Percentiles rank a stretch among this genome's conserved stretches.
Conservation (phyloP, 306 rosid species). For the Lathyrus oleraceus region DNA sequence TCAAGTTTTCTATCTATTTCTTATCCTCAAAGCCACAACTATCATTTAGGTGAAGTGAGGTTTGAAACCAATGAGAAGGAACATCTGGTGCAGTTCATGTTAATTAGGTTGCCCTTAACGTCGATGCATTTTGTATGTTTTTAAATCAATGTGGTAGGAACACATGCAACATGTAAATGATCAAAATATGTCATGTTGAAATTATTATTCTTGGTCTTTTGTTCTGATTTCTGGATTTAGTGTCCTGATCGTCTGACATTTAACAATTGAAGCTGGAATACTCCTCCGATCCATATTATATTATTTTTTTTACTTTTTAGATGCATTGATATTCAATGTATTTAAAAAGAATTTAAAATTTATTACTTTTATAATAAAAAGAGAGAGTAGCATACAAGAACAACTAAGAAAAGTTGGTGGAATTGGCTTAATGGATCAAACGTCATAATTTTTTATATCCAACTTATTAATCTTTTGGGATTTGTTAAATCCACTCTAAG, state of each 20-base stretch:
- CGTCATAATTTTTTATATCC: too few relatives aligned
- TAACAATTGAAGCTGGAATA: background rate
- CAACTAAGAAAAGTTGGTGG: too few relatives aligned
- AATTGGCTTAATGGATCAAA: too few relatives aligned
- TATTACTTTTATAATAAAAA: too few relatives aligned
- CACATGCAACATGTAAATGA: background rate
- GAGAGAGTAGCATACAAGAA: too few relatives aligned
- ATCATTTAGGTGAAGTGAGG: slow-evolving; percentile 3
- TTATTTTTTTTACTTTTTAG: too few relatives aligned
- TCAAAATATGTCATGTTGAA: background rate
- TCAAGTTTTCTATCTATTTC: slow-evolving; percentile 13
- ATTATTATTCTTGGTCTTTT: background rate
- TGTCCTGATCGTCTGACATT: background rate
- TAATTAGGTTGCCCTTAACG: background rate
- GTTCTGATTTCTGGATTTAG: background rate
- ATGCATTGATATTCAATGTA: too few relatives aligned
- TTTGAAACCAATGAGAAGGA: slow-evolving; percentile 21
- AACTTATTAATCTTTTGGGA: too few relatives aligned
- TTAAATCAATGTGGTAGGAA: too few relatives aligned
- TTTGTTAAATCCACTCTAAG: too few relatives aligned
- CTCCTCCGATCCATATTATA: too few relatives aligned
- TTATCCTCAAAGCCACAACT: background rate
- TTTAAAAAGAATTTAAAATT: too few relatives aligned
- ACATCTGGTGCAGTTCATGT: background rate
- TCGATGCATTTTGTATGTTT: background rate